phyloP scores from a whole-genome alignment of 495 filamentous ascomycete genomes.

The Penicillium desertorum region DNA sequence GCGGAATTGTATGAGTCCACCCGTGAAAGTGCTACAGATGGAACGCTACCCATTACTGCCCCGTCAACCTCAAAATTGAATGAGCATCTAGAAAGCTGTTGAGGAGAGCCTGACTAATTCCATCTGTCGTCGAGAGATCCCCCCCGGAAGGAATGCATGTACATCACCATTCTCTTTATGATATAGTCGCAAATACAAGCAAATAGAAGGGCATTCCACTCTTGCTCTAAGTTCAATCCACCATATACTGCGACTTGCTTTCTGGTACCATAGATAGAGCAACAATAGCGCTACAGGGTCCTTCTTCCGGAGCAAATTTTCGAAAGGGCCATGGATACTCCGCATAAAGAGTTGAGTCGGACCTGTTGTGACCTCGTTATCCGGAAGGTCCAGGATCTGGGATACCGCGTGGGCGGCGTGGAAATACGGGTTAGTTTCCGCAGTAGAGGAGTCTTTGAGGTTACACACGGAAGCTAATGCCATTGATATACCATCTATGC shows the following conservation, averaged over 20 bases:
- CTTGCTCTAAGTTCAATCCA: constrained; percentile 43
- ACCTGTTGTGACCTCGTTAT: background rate
- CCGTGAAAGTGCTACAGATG: too few relatives aligned
- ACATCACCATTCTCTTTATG: background rate
- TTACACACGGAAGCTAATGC: background rate
- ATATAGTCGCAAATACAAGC: background rate
- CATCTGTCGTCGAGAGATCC: background rate
- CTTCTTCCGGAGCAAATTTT: constrained; percentile 16
- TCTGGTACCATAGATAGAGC: constrained; percentile 49
- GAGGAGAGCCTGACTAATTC: background rate
- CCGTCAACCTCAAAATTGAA: too few relatives aligned
- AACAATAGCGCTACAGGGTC: constrained; percentile 47
- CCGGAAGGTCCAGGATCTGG: background rate
- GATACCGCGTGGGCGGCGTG: background rate
- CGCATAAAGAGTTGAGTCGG: background rate
- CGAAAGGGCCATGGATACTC: background rate
- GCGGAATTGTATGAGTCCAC: too few relatives aligned
- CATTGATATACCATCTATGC: background rate
- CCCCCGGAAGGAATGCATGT: background rate
- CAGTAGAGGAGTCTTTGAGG: background rate
- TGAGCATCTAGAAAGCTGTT: too few relatives aligned
- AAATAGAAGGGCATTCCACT: background rate
- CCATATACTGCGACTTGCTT: constrained; percentile 41
- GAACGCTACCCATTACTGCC: too few relatives aligned
- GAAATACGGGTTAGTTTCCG: background rate